These are phyloP conservation scores for Eleusine indica DNA, from an alignment of 176 grass and related monocot genomes.

Conservation along the genomic window DNA sequence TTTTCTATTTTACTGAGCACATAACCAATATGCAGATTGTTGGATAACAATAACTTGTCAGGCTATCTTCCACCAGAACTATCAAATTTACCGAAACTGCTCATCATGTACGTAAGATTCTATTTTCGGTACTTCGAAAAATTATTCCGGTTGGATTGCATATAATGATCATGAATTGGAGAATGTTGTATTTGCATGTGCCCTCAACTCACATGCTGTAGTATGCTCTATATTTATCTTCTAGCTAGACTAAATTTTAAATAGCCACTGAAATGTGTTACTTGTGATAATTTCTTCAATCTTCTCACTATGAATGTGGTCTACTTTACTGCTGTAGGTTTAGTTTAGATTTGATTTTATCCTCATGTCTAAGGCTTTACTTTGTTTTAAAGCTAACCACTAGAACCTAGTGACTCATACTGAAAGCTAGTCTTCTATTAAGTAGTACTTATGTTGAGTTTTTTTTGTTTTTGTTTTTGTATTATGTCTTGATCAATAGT, in stretches of 20 bases:
- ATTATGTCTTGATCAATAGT: slow-evolving; percentile 1
- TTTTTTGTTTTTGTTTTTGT: background rate
- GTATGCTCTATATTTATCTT: slow-evolving; percentile 2
- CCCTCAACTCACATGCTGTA: background rate
- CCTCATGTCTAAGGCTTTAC: background rate
- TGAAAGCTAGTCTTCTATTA: slow-evolving; percentile 1
- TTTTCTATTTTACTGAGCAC: slow-evolving; percentile 36
- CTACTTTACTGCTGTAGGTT: background rate
- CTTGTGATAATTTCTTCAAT: slow-evolving; percentile 18
- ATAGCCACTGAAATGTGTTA: slow-evolving; percentile 3
- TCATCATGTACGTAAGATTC: slow-evolving; percentile 64
- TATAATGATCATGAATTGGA: slow-evolving; percentile 14
- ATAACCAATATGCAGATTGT: slow-evolving; percentile 56
- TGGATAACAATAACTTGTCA: slow-evolving; percentile 82
- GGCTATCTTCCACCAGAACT: slow-evolving; percentile 63
- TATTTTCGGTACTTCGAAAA: slow-evolving; percentile 28
- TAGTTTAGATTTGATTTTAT: slow-evolving; percentile 6
- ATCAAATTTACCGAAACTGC: slow-evolving; percentile 53
- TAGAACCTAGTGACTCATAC: slow-evolving; percentile 4
- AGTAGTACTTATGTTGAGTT: background rate
- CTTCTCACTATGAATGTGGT: background rate
- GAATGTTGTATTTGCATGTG: slow-evolving; percentile 14
- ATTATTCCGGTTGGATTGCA: slow-evolving; percentile 2
- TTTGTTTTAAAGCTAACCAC: background rate
- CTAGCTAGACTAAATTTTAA: slow-evolving; percentile 31